Base-by-base conservation (phyloP, 1,284 basidiomycete genomes). In the Ganoderma multipileum region DNA sequence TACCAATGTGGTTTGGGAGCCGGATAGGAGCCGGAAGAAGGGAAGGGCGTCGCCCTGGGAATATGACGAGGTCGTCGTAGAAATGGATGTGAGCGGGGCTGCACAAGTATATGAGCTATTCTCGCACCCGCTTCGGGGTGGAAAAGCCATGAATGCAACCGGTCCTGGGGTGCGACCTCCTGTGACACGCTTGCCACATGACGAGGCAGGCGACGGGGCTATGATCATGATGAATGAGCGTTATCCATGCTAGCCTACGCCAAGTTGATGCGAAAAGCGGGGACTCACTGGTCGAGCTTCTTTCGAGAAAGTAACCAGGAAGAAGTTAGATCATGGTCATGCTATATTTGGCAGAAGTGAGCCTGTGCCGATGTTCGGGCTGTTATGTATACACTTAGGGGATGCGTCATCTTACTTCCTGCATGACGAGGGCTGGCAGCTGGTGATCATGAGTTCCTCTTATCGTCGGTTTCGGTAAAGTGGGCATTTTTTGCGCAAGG, bases 171-270 rank as follows among this genome's bases (percentile, higher is more conserved):
- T 52, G 47, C 47, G 47, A 23, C 26, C n/a, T 12, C 8, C n/a
- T 23, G n/a, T n/a, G 30, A 47, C 67, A 72, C 66, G 69, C 64
- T 72, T 55, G 67, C 42, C 71, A 71, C 67, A 69, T 70, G 69
- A 71, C 66, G 61, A 50, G 60, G 44, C 44, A 44, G 23, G 14
- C 23, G 8, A 16, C 23, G 55, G 33, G 63, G 39, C 50, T 20
- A 54, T 52, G 18, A 20, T 18, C 52, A 30, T 16, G 30, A 55
- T 28, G 52, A 30, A 55, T 55, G 52, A 18, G 30, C 18, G 8
- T 44, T n/a, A 30, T 52, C n/a, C 23, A 26, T 14, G 14, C 47
- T 52, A 26, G 47, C 11, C 14, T 52, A 23, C 14, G 47, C 47
- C 47, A 52, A 52, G 52, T 55, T 55, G 52, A 55, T 55, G 52